These are phyloP conservation scores for Dothistroma septosporum DNA, from an alignment of 2,329 filamentous ascomycete genomes.

Conservation along the genomic window DNA sequence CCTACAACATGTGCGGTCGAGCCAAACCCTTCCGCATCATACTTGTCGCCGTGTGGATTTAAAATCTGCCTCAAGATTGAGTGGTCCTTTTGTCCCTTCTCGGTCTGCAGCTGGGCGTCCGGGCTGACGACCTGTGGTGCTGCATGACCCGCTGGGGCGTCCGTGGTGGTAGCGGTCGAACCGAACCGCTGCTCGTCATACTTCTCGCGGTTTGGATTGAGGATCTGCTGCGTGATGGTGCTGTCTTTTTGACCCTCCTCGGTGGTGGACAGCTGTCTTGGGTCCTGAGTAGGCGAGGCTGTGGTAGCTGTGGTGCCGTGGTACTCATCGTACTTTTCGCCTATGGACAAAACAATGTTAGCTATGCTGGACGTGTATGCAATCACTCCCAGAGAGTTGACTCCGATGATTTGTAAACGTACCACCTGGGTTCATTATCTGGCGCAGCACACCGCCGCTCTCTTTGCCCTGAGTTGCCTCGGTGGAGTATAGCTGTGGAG, in stretches of 20 bases:
- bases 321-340: constrained; percentile 22
- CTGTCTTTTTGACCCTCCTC: constrained; percentile 13
- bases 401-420: background rate
- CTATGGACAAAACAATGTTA: background rate
- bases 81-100: constrained; percentile 16
- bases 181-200: constrained; percentile 21
- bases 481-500: constrained; percentile 8
- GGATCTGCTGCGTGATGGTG: constrained; percentile 19
- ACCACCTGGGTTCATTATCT: constrained; percentile 20
- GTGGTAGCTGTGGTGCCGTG: constrained; percentile 14
- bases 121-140: constrained; percentile 6
- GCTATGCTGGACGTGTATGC: background rate
- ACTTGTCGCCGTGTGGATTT: constrained; percentile 27
- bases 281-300: background rate
- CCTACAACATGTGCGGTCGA: constrained; percentile 16
- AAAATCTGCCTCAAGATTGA: constrained; percentile 19
- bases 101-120: constrained; percentile 12
- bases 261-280: constrained; percentile 10
- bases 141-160: constrained; percentile 2
- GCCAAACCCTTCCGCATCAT: constrained; percentile 23
- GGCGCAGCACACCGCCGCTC: constrained; percentile 8
- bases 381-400: background rate
- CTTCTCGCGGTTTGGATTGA: constrained; percentile 19
- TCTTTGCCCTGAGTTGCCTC: constrained; percentile 13
- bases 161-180: constrained; percentile 13